Base-by-base conservation (phyloP, 2,329 filamentous ascomycete genomes). In the Orbilia ellipsospora region DNA sequence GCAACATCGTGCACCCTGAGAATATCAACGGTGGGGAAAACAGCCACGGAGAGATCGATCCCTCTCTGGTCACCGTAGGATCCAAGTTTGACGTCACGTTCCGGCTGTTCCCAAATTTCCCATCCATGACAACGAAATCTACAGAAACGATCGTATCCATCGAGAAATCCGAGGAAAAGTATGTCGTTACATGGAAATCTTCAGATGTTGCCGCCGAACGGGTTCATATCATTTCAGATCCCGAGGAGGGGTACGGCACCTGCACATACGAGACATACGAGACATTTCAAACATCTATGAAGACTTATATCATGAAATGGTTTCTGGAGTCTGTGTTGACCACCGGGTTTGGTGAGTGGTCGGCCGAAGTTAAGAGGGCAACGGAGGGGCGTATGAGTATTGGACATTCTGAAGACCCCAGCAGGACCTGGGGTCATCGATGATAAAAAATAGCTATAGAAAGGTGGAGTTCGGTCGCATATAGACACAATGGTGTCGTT, bases 141-240 rank as follows among this genome's bases (percentile, higher is more conserved):
- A 59, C 36, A 4, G 72, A 69, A 48, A 64, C 31, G 12, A 31
- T 75, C 45, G 67, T 63, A 1, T 57, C 45, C 18, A 75, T 75
- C 61, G 61, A 59, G 10, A 69, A 75, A 36, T 59, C 60, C 13
- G 72, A 69, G 13, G 51, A 26, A 31, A 64, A 50, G 1, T 64
- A 62, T 10, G 40, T 75, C 31, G 45, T 66, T 1, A 69, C 62
- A 20, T 59, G 64, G 64, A n/a, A 20, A 12, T n/a, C 50, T 3
- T 4, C 23, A 13, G 60, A 69, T 1, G 50, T 20, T 13, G 42
- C 52, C 36, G 72, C 42, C 6, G 72, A 75, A 40, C 16, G 72
- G 42, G 72, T 75, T 0, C 72, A 75, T 20, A 51, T 75, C 23
- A 67, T 75, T 36, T 68, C 64, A 8, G 72, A 75, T 18, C 51